Evolutionary conservation across 2,329 filamentous ascomycete species (phyloP), one percentile per base, ranked within the genome.

Genomic region (Monosporascus sp.): DNA sequence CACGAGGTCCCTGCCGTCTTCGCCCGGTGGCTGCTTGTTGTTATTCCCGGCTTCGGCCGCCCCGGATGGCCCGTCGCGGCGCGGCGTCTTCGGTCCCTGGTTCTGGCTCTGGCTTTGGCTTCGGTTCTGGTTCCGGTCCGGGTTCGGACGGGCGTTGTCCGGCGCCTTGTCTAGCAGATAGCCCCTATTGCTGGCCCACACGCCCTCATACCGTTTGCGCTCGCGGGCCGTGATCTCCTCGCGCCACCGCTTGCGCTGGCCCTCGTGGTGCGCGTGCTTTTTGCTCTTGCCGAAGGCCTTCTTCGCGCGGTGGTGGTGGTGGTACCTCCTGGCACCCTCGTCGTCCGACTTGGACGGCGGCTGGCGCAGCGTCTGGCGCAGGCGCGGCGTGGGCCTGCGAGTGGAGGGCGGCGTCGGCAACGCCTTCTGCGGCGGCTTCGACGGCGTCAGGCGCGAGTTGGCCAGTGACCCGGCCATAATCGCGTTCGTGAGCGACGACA

Each of bases 101-200:
- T 55, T 24, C 58, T 57, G 14, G 16, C 24, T 16, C 7, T 14
- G 22, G 1, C 24, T 16, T n/a, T 14, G 22, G n/a, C 24, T 27
- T 24, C 22, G 43, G 22, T 27, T 46, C 43, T 26, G 43, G 24
- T 27, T 27, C 14, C 14, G 22, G 41, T 7, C 41, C 19, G 11
- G 11, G 41, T 22, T n/a, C 55, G 58, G 45, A 11, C 5, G 57
- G 40, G 27, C 48, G 37, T 9, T 8, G 37, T 26, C 20, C 24
- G 17, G 20, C 14, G 38, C 46, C 9, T 41, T 43, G 20, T 55
- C 52, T 2, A 79, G 66, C 8, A 82, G 70, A 0, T 84, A 54
- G 0, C 89, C 89, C 48, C 84, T 82, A 63, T 94, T 94, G 43
- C 88, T 89, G 1, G 89, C 89, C 88, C 89, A 94, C 1, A 94